These are phyloP conservation scores for Colletotrichum filicis DNA, from an alignment of 2,329 filamentous ascomycete genomes.

Conservation along the genomic window DNA sequence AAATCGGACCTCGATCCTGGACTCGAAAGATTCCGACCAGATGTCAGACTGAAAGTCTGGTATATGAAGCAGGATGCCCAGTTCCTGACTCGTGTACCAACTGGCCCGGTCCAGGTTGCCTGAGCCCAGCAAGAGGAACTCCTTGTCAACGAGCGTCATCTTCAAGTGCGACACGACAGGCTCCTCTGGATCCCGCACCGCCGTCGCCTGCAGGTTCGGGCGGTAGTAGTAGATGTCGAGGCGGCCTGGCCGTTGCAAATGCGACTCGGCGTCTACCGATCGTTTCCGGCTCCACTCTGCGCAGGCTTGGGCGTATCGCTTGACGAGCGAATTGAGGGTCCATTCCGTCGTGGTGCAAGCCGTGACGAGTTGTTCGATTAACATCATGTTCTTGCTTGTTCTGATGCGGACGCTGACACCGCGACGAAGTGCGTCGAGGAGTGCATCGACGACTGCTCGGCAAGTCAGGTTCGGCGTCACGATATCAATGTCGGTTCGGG, in stretches of 20 bases:
- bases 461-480: slow-evolving; percentile 85
- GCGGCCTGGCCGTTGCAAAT: slow-evolving; percentile 53
- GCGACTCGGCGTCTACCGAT: slow-evolving; percentile 54
- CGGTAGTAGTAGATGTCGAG: slow-evolving; percentile 71
- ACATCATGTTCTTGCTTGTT: slow-evolving; percentile 77
- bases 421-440: slow-evolving; percentile 70
- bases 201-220: slow-evolving; percentile 44
- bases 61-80: slow-evolving; percentile 72
- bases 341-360: slow-evolving; percentile 78
- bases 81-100: slow-evolving; percentile 88
- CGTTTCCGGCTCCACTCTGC: slow-evolving; percentile 21
- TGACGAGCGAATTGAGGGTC: slow-evolving; percentile 70
- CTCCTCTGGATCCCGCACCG: slow-evolving; percentile 54
- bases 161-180: slow-evolving; percentile 84
- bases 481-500: slow-evolving; percentile 70
- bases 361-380: slow-evolving; percentile 83
- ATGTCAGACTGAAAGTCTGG: slow-evolving; percentile 49
- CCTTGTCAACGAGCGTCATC: slow-evolving; percentile 76
- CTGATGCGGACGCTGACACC: slow-evolving; percentile 76
- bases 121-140: slow-evolving; percentile 77
- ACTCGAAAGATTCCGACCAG: slow-evolving; percentile 52
- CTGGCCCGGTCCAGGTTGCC: slow-evolving; percentile 88
- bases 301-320: slow-evolving; percentile 57
- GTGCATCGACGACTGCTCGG: slow-evolving; percentile 68
- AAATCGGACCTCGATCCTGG: slow-evolving; percentile 45